These are phyloP conservation scores for Candida albicans DNA, from an alignment of 1,139 yeast species.

Conservation along the genomic window DNA sequence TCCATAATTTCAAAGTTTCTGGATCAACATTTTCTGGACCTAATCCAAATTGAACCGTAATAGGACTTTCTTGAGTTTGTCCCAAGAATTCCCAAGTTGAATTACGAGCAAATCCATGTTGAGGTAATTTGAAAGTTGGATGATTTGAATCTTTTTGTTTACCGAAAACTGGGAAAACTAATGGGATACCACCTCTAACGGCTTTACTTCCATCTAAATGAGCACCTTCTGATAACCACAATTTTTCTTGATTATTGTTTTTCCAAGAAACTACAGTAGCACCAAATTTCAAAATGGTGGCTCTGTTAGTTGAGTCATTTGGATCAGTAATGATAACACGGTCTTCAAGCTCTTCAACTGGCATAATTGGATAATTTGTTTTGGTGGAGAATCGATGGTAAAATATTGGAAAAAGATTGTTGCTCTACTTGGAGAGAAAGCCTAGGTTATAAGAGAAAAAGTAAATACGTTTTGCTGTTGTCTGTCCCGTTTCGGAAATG, in stretches of 20 bases:
- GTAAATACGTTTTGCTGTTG: no score
- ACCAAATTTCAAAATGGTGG: conserved; percentile 75
- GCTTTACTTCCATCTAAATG: conserved; percentile 87
- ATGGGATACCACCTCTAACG: conserved; percentile 95
- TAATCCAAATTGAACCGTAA: conserved; percentile 84
- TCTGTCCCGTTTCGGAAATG: no score
- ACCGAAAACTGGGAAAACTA: conserved; percentile 95
- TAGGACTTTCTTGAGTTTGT: conserved; percentile 54
- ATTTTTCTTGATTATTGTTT: conserved; percentile 63
- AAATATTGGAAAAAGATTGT: background rate
- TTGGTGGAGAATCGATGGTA: background rate
- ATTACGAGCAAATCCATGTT: conserved; percentile 94
- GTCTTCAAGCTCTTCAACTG: conserved; percentile 64
- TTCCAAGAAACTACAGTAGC: conserved; percentile 89
- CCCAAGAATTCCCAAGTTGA: conserved; percentile 93
- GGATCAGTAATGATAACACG: conserved; percentile 64
- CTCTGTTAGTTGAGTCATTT: conserved; percentile 50
- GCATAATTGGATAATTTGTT: conserved; percentile 32
- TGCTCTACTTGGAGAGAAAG: background rate
- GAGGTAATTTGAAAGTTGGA: conserved; percentile 62
- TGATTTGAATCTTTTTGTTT: conserved; percentile 46
- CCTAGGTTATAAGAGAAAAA: no score
- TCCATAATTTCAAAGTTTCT: conserved; percentile 59
- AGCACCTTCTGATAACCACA: conserved; percentile 67
- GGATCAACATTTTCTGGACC: conserved; percentile 77